Base-by-base conservation (phyloP, 495 filamentous ascomycete species). In the Cryomyces minteri region DNA sequence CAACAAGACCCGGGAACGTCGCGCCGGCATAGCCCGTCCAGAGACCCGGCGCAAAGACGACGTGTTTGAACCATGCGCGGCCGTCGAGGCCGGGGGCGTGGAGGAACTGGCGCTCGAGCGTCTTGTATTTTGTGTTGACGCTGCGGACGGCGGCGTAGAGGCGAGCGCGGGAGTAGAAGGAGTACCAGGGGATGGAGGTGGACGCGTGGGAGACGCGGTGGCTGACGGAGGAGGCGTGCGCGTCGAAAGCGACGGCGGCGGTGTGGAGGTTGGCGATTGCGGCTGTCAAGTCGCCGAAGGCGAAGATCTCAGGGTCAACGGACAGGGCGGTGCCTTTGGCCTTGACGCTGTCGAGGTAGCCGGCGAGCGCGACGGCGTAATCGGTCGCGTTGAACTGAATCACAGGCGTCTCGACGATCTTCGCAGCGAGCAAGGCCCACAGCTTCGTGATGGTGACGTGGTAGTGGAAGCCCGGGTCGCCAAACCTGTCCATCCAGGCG, bases 281-380 rank as follows among this genome's bases (percentile, higher is more conserved):
- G 6, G 53, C 43, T 31, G 72, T 67, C 25, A 81, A 60, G 11
- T 54, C 45, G 1, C 46, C 46, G 50, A 79, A 76, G 44, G 67
- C 48, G 6, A 46, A 53, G n/a, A n/a, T n/a, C n/a, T n/a, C n/a
- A n/a, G n/a, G n/a, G 11, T 58, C 51, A 5, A 51, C 48, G 11
- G 48, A 45, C 14, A 40, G 39, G 11, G 33, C 33, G 33, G 33
- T 43, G n/a, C n/a, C n/a, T 30, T 60, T 56, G n/a, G 62, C 63
- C 54, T 69, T 70, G 53, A 74, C 53, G 32, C 59, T 48, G 62
- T 80, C 57, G 37, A 82, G 59, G 48, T 79, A 79, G 0, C 54
- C 42, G 7, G 34, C n/a, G 38, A 67, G 48, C 4, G 49, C 58
- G 2, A 38, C 29, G 4, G 61, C 60, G 41, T 68, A 68, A 38